phyloP scores from a whole-genome alignment of 495 filamentous ascomycete genomes.

The Choiromyces venosus region DNA sequence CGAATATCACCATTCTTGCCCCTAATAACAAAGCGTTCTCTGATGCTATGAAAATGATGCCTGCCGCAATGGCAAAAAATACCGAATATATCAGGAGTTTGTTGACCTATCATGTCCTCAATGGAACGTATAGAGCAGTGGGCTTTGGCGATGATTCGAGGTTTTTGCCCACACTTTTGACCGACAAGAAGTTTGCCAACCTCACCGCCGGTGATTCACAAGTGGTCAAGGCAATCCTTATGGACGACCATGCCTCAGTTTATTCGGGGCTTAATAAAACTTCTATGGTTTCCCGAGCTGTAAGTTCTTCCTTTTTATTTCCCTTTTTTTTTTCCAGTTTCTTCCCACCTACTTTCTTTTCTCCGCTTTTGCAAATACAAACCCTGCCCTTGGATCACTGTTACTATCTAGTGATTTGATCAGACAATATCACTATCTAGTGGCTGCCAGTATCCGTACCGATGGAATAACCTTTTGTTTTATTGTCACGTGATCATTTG shows the following conservation, averaged over 20 bases:
- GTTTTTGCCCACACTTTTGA: constrained; percentile 56
- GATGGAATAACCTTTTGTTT: constrained; percentile 37
- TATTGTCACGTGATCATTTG: background rate
- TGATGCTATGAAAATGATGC: constrained; percentile 42
- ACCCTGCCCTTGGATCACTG: background rate
- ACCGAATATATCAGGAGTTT: constrained; percentile 47
- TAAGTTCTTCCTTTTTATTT: constrained; percentile 18
- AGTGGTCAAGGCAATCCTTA: constrained; percentile 43
- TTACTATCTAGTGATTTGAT: background rate
- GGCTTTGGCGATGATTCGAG: constrained; percentile 46
- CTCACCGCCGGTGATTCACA: constrained; percentile 48
- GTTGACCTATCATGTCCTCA: constrained; percentile 61
- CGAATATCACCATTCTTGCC: constrained; percentile 60
- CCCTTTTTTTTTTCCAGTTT: background rate
- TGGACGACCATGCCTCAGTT: constrained; percentile 44
- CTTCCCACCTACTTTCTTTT: background rate
- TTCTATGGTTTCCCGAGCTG: constrained; percentile 43
- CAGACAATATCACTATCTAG: background rate
- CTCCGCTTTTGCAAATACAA: background rate
- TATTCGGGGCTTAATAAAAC: constrained; percentile 45
- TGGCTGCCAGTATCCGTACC: background rate
- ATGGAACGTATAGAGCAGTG: constrained; percentile 49
- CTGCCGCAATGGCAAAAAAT: constrained; percentile 41
- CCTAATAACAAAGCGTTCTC: constrained; percentile 57
- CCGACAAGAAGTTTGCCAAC: constrained; percentile 49